Evolutionary conservation across 257 asterid genomes (phyloP), one percentile per base, ranked within the genome.

Genomic region (Forsythia viridissima): DNA sequence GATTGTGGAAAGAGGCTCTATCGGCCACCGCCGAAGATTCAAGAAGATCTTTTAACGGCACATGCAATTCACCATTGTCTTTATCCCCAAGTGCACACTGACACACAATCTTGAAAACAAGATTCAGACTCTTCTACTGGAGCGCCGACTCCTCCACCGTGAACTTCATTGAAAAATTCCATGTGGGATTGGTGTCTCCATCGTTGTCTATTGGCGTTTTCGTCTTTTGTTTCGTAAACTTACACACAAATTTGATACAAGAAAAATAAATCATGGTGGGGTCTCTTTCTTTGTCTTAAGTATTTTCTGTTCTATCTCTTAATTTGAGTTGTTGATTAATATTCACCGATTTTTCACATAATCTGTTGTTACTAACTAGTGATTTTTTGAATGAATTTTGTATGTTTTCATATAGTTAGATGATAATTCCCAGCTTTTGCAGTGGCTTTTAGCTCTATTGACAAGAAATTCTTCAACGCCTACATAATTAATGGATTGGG

Each of bases 161-260:
- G 92, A 94, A 92, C 30, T 84, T 90, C 88, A 90, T 83, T 8
- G 90, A 85, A n/a, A 82, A 91, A 18, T 87, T 85, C 98, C 98
- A 94, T 2, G 80, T 59, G 21, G 97, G 97, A 73, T 85, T 86
- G 72, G 83, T 71, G 80, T 76, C 91, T 34, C 92, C 93, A 78
- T 84, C 88, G 75, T 61, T 80, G 41, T 83, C 87, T 4, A 80
- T 86, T n/a, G 87, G 93, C 24, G 98, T 73, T 71, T 81, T 87
- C 13, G 80, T 79, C 80, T 79, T 88, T 82, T 88, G 94, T 46
- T 65, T 79, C 10, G 82, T 74, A 48, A 43, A 8, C 2, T 43
- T 43, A 8, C 15, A 9, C 13, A 59, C 44, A 80, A 59, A 21
- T 46, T 70, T 71, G 83, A 74, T 76, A 70, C 63, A 46, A 24